Evolutionary conservation across 768 basidiomycete species (phyloP).

Genomic region (Basidioascus undulatus): DNA sequence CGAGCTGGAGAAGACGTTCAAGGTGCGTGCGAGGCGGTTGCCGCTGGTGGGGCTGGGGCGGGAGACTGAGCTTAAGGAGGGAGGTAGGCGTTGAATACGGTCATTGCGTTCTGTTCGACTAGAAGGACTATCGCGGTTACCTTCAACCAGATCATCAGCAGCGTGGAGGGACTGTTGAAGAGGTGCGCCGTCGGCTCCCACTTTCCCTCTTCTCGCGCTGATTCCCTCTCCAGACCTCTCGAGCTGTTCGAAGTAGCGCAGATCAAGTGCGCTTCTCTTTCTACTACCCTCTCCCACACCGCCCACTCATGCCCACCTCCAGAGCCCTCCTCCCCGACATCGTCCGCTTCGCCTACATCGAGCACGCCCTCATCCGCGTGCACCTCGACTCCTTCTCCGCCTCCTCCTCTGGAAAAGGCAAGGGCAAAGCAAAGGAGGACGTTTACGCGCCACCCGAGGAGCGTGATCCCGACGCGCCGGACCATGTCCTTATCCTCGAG

Average conservation of each 20-base stretch:
- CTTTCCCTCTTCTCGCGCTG: not conserved
- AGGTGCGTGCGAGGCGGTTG: constrained; percentile 22
- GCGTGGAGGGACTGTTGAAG: constrained; percentile 58
- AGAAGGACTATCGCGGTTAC: constrained; percentile 58
- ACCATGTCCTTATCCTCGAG: constrained; percentile 29
- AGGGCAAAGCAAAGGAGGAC: constrained; percentile 23
- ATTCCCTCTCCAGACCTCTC: constrained; percentile 31
- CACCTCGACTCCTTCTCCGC: constrained; percentile 19
- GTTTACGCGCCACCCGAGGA: constrained; percentile 16
- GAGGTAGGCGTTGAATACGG: constrained; percentile 56
- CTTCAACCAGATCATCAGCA: constrained; percentile 44
- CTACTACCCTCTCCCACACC: not conserved
- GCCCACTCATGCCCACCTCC: not conserved
- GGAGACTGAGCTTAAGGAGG: not conserved
- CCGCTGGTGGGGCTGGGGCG: not conserved
- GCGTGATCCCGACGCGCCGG: constrained; percentile 18
- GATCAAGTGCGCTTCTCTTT: constrained; percentile 34
- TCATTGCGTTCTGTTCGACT: constrained; percentile 63
- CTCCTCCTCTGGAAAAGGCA: constrained; percentile 1
- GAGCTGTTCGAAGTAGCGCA: constrained; percentile 57
- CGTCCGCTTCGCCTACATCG: constrained; percentile 59
- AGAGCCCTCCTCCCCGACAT: constrained; percentile 63
- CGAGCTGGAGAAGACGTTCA: constrained; percentile 27
- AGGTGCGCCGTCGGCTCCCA: constrained; percentile 24
- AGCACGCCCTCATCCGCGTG: constrained; percentile 34